Evolutionary conservation across 768 basidiomycete genomes (phyloP), one percentile per base, ranked within the genome.

Genomic region (Lyophyllum decastes): DNA sequence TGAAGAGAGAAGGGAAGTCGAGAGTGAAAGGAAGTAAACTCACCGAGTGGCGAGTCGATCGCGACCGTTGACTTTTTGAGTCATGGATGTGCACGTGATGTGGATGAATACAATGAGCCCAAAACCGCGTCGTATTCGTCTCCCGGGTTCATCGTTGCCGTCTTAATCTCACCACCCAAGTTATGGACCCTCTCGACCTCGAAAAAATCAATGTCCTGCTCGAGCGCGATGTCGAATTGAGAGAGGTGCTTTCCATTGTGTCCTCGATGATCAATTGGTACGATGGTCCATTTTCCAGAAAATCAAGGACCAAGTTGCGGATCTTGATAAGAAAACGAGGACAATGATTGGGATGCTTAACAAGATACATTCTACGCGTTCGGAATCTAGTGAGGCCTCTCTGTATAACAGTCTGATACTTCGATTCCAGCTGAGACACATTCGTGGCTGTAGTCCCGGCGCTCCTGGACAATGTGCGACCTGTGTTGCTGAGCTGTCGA

Each of bases 351-450:
- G 89, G n/a, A 68, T 85, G 41, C 76, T 94, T 54, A 92, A 89
- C 75, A 89, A 84, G 63, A 84, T 93, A 12, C 92, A 94, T 65
- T 90, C 89, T 6, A 93, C 91, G 2, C 82, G 84, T 7, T 66
- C 76, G 3, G 73, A 80, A 46, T 76, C 81, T 52, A 76, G 91
- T 92, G 68, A 69, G 82, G 72, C 25, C 38, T 16, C 35, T 52
- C 49, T 50, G 55, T 33, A 16, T 44, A 5, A 11, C 27, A 16
- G n/a, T 19, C 9, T 4, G 41, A 25, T 47, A 12, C 16, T 41
- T 17, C 55, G 2, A 48, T 44, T 57, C n/a, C n/a, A 27, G 49
- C 56, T 46, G 40, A 22, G 49, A 53, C 46, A 34, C 49, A 33
- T 53, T 40, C 30, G 25, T 64, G 62, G 17, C 44, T 44, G 10